Base-by-base conservation (phyloP, 164 flowering plant species). In the Berberis vulgaris region DNA sequence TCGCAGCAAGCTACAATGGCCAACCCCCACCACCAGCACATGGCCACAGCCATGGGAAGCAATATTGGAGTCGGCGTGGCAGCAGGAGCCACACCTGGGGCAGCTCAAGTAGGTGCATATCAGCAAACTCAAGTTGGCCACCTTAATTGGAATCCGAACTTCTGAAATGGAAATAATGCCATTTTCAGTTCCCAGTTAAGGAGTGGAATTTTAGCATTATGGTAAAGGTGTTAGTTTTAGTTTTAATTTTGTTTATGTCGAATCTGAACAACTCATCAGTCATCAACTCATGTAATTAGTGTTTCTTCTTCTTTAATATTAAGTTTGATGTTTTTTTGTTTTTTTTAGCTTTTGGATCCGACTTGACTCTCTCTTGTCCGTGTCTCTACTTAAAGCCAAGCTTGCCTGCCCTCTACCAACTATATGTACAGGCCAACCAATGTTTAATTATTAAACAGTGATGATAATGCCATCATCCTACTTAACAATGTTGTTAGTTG, bases 81-180 rank as follows among this genome's bases (percentile, higher is more conserved):
- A 45, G 83, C 80, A 6, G 73, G 83, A 3, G 78, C 83, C 7
- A 82, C 96, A 11, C 26, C 26, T 26, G 26, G 26, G 26, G 86
- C 83, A 65, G 73, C 88, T 5, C 98, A 89, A 71, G 84, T 83
- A 0, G 92, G 89, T 55, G 79, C 88, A 2, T 90, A 88, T 68
- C 98, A 90, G 83, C 97, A 85, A 72, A 83, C 96, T 44, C 97
- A 86, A 57, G 57, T 88, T 71, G 83, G 89, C 47, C 96, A 88
- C 69, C 67, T 86, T 62, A 90, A 86, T 59, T 90, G 97, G 96
- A 74, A 85, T 57, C 59, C 85, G 55, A 88, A 81, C 75, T 87
- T 86, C 71, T 89, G 78, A 80, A 66, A 42, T 45, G 47, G 54
- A 45, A 49, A n/a, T 45, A 41, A 49, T 46, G n/a, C n/a, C 60